Conservation (phyloP, 1,139 yeast genomes). For the Suhomyces terraborum region DNA sequence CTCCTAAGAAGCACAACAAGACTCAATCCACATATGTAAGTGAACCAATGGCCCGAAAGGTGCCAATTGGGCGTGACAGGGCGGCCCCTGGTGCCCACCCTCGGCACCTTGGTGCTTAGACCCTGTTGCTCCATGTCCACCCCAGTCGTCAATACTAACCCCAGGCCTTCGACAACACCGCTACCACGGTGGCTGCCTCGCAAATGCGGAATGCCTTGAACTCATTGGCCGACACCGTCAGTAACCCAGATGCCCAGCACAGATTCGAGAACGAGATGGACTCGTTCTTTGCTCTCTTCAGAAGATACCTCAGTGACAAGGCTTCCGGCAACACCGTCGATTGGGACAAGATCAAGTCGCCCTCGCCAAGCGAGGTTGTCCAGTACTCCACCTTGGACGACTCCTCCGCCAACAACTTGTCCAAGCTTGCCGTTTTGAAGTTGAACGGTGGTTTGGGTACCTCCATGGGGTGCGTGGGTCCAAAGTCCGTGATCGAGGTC, state of each 20-base stretch:
- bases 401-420: constrained; percentile 49
- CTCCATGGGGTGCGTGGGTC: constrained; percentile 99
- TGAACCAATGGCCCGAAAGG: constrained; percentile 17
- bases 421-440: constrained; percentile 91
- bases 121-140: background rate
- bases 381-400: constrained; percentile 56
- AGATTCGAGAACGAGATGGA: constrained; percentile 93
- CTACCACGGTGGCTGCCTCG: constrained; percentile 94
- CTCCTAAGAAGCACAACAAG: constrained; percentile 65
- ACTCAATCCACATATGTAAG: constrained; percentile 69
- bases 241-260: constrained; percentile 53
- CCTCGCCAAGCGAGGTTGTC: constrained; percentile 83
- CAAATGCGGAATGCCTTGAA: constrained; percentile 97
- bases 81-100: too few species aligned
- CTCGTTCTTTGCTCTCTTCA: constrained; percentile 86
- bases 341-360: constrained; percentile 96
- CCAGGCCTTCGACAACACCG: constrained; percentile 91
- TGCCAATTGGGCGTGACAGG: too few species aligned
- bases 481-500: constrained; percentile 96
- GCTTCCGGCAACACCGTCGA: constrained; percentile 83
- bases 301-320: constrained; percentile 88
- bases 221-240: constrained; percentile 80
- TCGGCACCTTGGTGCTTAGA: too few species aligned
- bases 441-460: constrained; percentile 98
- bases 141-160: constrained; percentile 10